Evolutionary conservation across 1,284 basidiomycete genomes (phyloP).

Genomic region (Wallemia mellicola): DNA sequence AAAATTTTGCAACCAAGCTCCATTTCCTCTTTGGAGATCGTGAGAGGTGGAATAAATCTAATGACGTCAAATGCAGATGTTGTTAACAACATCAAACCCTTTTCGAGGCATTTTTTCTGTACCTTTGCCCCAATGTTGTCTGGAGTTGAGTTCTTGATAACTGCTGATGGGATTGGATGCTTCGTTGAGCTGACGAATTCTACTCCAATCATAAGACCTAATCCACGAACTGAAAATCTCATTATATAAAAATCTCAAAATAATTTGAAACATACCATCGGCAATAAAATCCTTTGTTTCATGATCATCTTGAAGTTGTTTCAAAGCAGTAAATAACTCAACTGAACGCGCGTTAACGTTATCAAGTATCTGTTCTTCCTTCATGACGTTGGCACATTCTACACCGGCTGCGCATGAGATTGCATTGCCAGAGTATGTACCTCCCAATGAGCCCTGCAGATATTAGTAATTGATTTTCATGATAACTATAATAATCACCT

Average conservation of each 20-base stretch:
- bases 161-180: constrained; percentile 3
- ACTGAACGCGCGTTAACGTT: constrained; percentile 45
- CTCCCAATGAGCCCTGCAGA: constrained; percentile 24
- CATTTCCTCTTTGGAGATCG: constrained; percentile 31
- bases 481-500: constrained; percentile 38
- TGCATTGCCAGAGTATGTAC: constrained; percentile 69
- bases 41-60: constrained; percentile 44
- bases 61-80: constrained; percentile 45
- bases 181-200: constrained; percentile 30
- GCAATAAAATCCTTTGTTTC: constrained; percentile 27
- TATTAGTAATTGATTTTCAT: neutral
- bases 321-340: constrained; percentile 35
- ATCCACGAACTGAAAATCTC: neutral
- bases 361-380: constrained; percentile 40
- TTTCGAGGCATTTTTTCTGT: constrained; percentile 47
- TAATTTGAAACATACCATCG: constrained; percentile 25
- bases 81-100: constrained; percentile 48
- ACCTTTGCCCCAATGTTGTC: constrained; percentile 36
- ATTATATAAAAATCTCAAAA: neutral
- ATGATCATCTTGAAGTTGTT: constrained; percentile 25
- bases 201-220: constrained; percentile 37
- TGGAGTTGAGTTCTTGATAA: constrained; percentile 4
- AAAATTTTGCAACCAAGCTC: constrained; percentile 29
- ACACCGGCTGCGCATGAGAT: constrained; percentile 63
- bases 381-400: constrained; percentile 44